Evolutionary conservation across 208 protist species (phyloP), one percentile per base, ranked within the genome.

Genomic region (Blechomonas ayalai): DNA sequence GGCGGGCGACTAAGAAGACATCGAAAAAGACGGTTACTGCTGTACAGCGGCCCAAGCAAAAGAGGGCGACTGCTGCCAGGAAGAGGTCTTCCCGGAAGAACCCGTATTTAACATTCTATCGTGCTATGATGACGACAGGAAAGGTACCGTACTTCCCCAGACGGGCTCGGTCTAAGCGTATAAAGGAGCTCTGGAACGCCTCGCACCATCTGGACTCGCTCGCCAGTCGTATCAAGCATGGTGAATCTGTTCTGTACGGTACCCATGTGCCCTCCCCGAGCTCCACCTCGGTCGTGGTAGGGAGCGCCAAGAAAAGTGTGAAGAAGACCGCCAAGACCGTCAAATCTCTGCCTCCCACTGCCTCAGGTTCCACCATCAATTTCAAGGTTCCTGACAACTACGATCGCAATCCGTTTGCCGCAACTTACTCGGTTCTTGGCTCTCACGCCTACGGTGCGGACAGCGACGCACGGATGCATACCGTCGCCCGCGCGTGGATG

Each of bases 21-120:
- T n/a, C n/a, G n/a, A n/a, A n/a, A n/a, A n/a, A n/a, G n/a, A n/a
- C n/a, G n/a, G n/a, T n/a, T n/a, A n/a, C n/a, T n/a, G n/a, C n/a
- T n/a, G n/a, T n/a, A n/a, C 34, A 53, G 32, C 32, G 13, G 49
- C 10, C 25, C 16, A 62, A 31, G 5, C 19, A 23, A 6, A 39
- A 15, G 40, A 59, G 47, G 38, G 26, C 16, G 27, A 33, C 44
- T n/a, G 34, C 47, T 3, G 28, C 28, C 35, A 52, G 42, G 33
- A 13, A 12, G 29, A 46, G 20, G 6, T 25, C n/a, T 9, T 31
- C 9, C 40, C 25, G 37, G n/a, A 16, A 52, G 7, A 60, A 62
- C 44, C 59, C 46, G n/a, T 78, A 68, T 42, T 47, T 73, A 8
- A 32, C 36, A 3, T 78, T 78, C 34, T 78, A 71, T 35, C 63